Evolutionary conservation across 2,329 filamentous ascomycete species (phyloP).

Genomic region (Chaetomium globosum): DNA sequence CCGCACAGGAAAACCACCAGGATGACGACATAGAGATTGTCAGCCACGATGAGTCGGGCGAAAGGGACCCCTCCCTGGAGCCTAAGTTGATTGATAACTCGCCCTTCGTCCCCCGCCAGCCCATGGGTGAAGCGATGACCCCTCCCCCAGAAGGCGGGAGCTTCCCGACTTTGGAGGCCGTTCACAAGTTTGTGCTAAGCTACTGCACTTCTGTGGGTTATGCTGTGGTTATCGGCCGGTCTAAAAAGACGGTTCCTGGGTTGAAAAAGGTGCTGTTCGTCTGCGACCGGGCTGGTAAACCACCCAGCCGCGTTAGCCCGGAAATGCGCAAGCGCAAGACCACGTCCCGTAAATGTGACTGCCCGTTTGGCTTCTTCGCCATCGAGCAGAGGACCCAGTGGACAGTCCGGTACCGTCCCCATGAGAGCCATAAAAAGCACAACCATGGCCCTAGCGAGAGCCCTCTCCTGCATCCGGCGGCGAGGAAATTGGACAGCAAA

Average conservation of each 20-base stretch:
- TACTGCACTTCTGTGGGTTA: constrained; percentile 70
- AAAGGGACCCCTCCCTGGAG: constrained; percentile 50
- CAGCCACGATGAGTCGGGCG: constrained; percentile 50
- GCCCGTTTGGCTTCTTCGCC: constrained; percentile 70
- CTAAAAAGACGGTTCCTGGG: constrained; percentile 68
- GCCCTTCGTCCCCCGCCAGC: constrained; percentile 56
- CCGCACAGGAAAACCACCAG: constrained; percentile 46
- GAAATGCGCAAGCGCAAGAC: constrained; percentile 67
- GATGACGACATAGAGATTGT: constrained; percentile 59
- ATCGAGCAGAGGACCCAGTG: constrained; percentile 69
- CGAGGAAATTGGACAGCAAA: constrained; percentile 66
- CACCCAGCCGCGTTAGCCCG: constrained; percentile 62
- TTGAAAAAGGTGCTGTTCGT: constrained; percentile 70
- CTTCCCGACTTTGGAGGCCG: constrained; percentile 65
- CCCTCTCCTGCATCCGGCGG: constrained; percentile 66
- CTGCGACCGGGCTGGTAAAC: constrained; percentile 66
- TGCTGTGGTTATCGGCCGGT: constrained; percentile 68
- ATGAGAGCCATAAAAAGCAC: constrained; percentile 59
- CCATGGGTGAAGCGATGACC: constrained; percentile 63
- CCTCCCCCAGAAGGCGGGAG: constrained; percentile 66
- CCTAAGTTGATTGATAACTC: constrained; percentile 53
- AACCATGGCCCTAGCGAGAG: constrained; percentile 69
- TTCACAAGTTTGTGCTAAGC: constrained; percentile 65
- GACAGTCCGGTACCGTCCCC: constrained; percentile 66
- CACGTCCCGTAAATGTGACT: constrained; percentile 69